These are phyloP conservation scores for Persicaria maculosa DNA, from an alignment of 148 eudicot species.

Conservation along the genomic window DNA sequence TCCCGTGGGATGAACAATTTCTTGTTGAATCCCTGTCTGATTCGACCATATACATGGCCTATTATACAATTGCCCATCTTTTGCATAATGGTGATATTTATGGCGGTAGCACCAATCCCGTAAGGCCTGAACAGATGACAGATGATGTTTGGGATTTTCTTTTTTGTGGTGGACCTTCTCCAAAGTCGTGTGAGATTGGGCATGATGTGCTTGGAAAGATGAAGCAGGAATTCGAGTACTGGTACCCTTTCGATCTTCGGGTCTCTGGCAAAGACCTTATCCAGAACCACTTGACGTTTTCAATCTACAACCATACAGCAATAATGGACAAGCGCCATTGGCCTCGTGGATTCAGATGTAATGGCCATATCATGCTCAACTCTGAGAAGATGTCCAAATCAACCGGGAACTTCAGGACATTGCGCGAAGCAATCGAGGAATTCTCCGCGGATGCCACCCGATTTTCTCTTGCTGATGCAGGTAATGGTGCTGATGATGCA, in stretches of 20 bases:
- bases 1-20: slow-evolving; percentile 90
- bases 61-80: slow-evolving; percentile 80
- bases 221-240: slow-evolving; percentile 88
- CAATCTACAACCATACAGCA: slow-evolving; percentile 84
- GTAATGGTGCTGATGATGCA: slow-evolving; percentile 90
- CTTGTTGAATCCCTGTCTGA: slow-evolving; percentile 90
- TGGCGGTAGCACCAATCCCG: slow-evolving; percentile 37
- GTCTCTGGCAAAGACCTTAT: slow-evolving; percentile 92
- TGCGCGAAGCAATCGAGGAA: slow-evolving; percentile 68
- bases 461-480: slow-evolving; percentile 98
- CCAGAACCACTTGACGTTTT: slow-evolving; percentile 89
- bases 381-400: slow-evolving; percentile 98
- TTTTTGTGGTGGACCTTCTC: slow-evolving; percentile 57
- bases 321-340: slow-evolving; percentile 65
- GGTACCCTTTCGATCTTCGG: slow-evolving; percentile 96
- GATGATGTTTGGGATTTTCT: slow-evolving; percentile 92
- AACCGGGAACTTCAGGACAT: slow-evolving; percentile 79
- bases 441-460: slow-evolving; percentile 90
- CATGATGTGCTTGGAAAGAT: slow-evolving; percentile 45
- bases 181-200: slow-evolving; percentile 47
- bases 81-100: slow-evolving; percentile 78
- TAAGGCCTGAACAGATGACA: slow-evolving; percentile 72
- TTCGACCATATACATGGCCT: slow-evolving; percentile 94
- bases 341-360: slow-evolving; percentile 91
- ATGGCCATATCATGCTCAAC: slow-evolving; percentile 82